Evolutionary conservation across 106 monocot species (phyloP).

Genomic region (Cymbidium sinense): DNA sequence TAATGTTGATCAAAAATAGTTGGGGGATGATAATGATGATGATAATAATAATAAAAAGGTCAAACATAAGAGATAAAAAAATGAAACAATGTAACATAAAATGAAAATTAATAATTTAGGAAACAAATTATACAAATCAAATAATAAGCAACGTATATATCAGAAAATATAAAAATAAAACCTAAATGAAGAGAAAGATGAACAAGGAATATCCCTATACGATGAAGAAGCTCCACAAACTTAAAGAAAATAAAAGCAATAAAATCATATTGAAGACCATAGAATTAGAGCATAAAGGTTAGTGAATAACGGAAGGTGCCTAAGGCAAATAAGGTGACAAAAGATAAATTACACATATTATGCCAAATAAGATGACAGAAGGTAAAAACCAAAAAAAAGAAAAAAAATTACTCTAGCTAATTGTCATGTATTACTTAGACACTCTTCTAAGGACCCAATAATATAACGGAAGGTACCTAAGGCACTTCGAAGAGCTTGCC

Average conservation of each 20-base stretch:
- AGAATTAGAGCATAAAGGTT: background rate
- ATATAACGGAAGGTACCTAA: background rate
- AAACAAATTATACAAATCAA: background rate
- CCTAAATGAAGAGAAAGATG: background rate
- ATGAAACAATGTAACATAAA: background rate
- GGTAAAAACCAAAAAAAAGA: background rate
- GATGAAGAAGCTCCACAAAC: background rate
- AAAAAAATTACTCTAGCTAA: background rate
- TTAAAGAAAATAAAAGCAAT: background rate
- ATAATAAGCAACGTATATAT: background rate
- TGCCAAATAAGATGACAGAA: background rate
- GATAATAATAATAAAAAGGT: background rate
- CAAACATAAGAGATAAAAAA: background rate
- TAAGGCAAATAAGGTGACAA: too few relatives aligned
- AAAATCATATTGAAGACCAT: background rate
- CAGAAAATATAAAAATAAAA: background rate
- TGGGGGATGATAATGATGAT: background rate
- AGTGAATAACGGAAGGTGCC: too few relatives aligned
- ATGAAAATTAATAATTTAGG: background rate
- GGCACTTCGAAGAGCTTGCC: background rate
- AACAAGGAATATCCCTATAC: background rate
- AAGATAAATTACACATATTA: background rate
- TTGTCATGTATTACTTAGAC: background rate
- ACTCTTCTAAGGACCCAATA: background rate
- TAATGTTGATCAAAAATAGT: background rate